A percentile compares a stretch with the other conserved stretches of the same genome.
phyloP scores from a whole-genome alignment of 1,284 basidiomycete genomes.

The Cryptococcus sp. region DNA sequence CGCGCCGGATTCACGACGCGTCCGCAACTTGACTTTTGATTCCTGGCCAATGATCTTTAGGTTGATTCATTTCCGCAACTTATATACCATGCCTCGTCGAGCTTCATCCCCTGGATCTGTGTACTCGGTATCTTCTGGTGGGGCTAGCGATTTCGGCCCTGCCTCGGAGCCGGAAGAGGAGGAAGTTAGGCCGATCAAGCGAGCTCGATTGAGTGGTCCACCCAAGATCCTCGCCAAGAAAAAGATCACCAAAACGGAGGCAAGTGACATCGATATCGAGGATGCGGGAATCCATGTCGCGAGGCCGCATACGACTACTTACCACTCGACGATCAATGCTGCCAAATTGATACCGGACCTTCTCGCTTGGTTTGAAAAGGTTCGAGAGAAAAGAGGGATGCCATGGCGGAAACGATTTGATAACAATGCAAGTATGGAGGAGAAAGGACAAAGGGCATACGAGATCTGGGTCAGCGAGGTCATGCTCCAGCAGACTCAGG shows the following conservation, averaged over 20 bases:
- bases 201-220: background rate
- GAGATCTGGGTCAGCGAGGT: conserved; percentile 69
- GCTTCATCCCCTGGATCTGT: conserved; percentile 2
- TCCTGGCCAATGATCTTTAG: no score
- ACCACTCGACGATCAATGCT: conserved; percentile 26
- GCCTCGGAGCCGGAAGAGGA: background rate
- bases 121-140: conserved; percentile 12
- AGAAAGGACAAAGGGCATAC: conserved; percentile 47
- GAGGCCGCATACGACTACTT: conserved; percentile 25
- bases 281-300: conserved; percentile 11
- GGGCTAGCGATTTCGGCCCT: conserved; percentile 15
- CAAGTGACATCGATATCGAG: conserved; percentile 18
- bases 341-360: conserved; percentile 25
- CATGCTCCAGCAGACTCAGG: conserved; percentile 95
- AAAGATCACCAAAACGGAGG: background rate
- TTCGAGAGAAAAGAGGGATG: conserved; percentile 45
- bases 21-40: no score
- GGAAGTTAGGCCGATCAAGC: conserved; percentile 3
- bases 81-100: background rate
- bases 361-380: conserved; percentile 44
- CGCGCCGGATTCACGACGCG: no score
- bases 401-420: conserved; percentile 47
- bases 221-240: background rate
- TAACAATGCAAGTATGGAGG: conserved; percentile 18
- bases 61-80: no score